Evolutionary conservation across 2,329 filamentous ascomycete species (phyloP).

Genomic region (Epicoccum nigrum): DNA sequence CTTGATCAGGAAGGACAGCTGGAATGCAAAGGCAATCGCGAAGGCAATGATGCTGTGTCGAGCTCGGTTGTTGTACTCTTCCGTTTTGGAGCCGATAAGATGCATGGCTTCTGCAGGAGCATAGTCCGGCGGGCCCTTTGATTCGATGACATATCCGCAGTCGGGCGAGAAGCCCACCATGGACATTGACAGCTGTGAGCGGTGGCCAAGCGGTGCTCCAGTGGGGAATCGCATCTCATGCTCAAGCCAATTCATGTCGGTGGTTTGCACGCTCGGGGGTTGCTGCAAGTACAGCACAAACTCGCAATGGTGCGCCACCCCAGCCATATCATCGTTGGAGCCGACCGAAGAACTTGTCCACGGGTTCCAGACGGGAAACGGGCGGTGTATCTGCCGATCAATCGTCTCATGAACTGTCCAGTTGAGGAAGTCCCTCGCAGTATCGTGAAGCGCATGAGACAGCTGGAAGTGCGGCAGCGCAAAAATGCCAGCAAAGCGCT

Average conservation of each 20-base stretch:
- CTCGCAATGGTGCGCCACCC: conserved; percentile 82
- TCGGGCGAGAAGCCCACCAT: conserved; percentile 69
- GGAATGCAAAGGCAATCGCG: conserved; percentile 55
- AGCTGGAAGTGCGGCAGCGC: conserved; percentile 83
- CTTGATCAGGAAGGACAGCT: conserved; percentile 63
- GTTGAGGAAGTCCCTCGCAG: conserved; percentile 66
- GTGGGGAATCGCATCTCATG: conserved; percentile 65
- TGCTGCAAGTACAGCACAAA: conserved; percentile 86
- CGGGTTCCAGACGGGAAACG: conserved; percentile 63
- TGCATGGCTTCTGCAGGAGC: conserved; percentile 59
- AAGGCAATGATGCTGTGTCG: conserved; percentile 61
- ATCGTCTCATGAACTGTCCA: conserved; percentile 72
- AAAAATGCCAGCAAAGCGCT: conserved; percentile 87
- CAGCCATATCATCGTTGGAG: conserved; percentile 60
- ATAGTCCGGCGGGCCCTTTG: conserved; percentile 63
- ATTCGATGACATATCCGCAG: conserved; percentile 69
- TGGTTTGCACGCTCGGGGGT: conserved; percentile 27
- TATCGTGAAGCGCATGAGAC: conserved; percentile 57
- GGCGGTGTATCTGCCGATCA: conserved; percentile 66
- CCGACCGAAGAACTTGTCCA: conserved; percentile 76
- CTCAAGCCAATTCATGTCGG: conserved; percentile 60
- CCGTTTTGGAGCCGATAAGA: conserved; percentile 62
- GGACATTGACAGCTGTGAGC: conserved; percentile 63
- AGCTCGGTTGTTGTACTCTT: conserved; percentile 60
- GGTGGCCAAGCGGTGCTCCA: conserved; percentile 59